Conservation (phyloP, 2,329 filamentous ascomycete species). For the Cercospora sp. region DNA sequence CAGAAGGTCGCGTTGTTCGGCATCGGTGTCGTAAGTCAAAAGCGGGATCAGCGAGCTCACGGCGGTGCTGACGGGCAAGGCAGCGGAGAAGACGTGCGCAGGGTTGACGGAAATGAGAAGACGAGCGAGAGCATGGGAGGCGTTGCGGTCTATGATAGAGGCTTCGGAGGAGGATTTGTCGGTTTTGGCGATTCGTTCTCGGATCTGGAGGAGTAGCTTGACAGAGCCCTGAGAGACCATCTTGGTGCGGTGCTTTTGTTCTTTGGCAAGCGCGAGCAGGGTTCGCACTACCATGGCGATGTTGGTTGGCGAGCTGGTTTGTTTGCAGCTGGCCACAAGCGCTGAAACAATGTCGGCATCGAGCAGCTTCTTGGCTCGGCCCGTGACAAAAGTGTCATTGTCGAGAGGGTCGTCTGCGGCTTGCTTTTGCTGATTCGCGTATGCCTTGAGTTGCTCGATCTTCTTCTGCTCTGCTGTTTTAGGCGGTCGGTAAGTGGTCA, state of each 20-base stretch:
- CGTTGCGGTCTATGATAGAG: slow-evolving; percentile 36
- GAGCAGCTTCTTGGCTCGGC: slow-evolving; percentile 75
- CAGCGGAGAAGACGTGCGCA: slow-evolving; percentile 77
- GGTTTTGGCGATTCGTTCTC: slow-evolving; percentile 61
- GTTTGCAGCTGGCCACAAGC: slow-evolving; percentile 59
- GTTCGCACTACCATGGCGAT: slow-evolving; percentile 74
- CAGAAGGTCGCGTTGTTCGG: slow-evolving; percentile 70
- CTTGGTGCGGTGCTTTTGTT: slow-evolving; percentile 70
- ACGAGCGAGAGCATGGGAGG: slow-evolving; percentile 50
- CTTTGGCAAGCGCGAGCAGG: slow-evolving; percentile 73
- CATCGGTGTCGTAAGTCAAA: slow-evolving; percentile 62
- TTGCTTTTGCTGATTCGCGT: slow-evolving; percentile 78
- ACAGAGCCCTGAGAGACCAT: slow-evolving; percentile 94
- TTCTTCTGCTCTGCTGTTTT: slow-evolving; percentile 89
- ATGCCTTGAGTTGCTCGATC: slow-evolving; percentile 88
- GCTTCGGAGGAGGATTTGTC: slow-evolving; percentile 39
- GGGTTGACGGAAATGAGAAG: slow-evolving; percentile 64
- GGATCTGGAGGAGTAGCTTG: slow-evolving; percentile 74
- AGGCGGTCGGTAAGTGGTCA: slow-evolving; percentile 76
- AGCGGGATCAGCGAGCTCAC: slow-evolving; percentile 79
- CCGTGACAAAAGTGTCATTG: slow-evolving; percentile 71
- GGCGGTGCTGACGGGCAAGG: slow-evolving; percentile 71
- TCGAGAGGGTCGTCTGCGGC: slow-evolving; percentile 66
- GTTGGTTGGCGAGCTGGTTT: slow-evolving; percentile 60
- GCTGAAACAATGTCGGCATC: slow-evolving; percentile 75